Evolutionary conservation across 305 asterid genomes (phyloP).

Genomic region (Fraxinus dipetala): DNA sequence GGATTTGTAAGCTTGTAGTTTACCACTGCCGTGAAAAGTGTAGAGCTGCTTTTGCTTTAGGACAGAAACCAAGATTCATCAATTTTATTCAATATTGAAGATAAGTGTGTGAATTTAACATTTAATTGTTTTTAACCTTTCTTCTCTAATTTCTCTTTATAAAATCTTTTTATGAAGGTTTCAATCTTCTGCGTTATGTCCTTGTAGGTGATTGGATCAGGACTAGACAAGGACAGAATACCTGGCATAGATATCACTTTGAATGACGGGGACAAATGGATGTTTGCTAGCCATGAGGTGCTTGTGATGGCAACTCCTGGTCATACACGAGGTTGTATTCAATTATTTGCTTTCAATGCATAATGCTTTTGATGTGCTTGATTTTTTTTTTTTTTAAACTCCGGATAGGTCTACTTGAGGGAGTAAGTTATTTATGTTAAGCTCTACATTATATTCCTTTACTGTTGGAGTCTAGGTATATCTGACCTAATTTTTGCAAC

Average conservation of each 20-base stretch:
- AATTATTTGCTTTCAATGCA: constrained; percentile 1
- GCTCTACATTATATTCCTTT: background rate
- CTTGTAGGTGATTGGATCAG: constrained; percentile 84
- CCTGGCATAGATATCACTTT: constrained; percentile 91
- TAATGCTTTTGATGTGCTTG: background rate
- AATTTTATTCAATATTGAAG: background rate
- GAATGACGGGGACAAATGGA: constrained; percentile 93
- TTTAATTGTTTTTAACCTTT: background rate
- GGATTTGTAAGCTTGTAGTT: background rate
- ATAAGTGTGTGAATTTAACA: background rate
- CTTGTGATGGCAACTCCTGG: constrained; percentile 88
- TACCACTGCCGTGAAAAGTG: background rate
- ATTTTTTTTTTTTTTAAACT: background rate
- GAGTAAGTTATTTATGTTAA: background rate
- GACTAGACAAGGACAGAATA: constrained; percentile 73
- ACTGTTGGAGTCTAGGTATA: background rate
- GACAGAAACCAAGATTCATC: background rate
- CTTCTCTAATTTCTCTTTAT: background rate
- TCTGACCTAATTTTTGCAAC: background rate
- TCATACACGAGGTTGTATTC: constrained; percentile 76
- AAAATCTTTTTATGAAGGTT: background rate
- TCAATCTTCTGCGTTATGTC: constrained; percentile 6
- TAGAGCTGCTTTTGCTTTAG: background rate
- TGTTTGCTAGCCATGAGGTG: constrained; percentile 98
- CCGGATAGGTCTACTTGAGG: background rate